Percentiles rank a stretch among this genome's conserved stretches.
Evolutionary conservation across 2,329 filamentous ascomycete species (phyloP).

Genomic region (Diaporthe australafricana): DNA sequence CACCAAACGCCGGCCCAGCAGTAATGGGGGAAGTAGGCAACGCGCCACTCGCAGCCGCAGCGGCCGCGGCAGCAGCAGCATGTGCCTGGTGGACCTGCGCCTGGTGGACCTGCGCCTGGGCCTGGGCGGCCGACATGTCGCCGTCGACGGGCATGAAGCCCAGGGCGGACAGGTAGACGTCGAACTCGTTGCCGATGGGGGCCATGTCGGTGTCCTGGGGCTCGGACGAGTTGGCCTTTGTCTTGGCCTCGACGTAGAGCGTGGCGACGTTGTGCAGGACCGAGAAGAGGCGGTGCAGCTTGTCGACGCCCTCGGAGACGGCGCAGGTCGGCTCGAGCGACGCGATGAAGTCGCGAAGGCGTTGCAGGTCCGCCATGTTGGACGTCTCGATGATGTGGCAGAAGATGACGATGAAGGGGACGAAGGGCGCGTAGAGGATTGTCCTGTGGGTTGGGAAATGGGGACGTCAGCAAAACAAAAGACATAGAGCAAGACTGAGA

Average conservation of each 20-base stretch:
- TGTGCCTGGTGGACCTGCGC: slow-evolving; percentile 43
- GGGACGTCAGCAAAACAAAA: not conserved
- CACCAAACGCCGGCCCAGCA: slow-evolving; percentile 29
- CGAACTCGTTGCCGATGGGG: slow-evolving; percentile 69
- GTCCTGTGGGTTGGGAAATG: slow-evolving; percentile 52
- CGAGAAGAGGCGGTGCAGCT: slow-evolving; percentile 71
- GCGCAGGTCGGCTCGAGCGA: slow-evolving; percentile 64
- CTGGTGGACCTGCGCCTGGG: slow-evolving; percentile 38
- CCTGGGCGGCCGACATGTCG: slow-evolving; percentile 32
- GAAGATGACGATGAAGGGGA: slow-evolving; percentile 70
- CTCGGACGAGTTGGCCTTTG: slow-evolving; percentile 63
- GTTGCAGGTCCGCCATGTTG: slow-evolving; percentile 62
- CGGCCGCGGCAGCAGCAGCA: slow-evolving; percentile 9
- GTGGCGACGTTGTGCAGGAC: slow-evolving; percentile 71
- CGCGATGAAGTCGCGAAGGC: slow-evolving; percentile 66
- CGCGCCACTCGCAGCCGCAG: slow-evolving; percentile 12
- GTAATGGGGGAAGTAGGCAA: slow-evolving; percentile 16
- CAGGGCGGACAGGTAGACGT: slow-evolving; percentile 73
- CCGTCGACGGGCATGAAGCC: slow-evolving; percentile 64
- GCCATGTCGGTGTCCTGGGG: slow-evolving; percentile 58
- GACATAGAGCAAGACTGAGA: slow-evolving; percentile 26
- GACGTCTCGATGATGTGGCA: slow-evolving; percentile 68
- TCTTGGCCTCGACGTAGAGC: slow-evolving; percentile 72
- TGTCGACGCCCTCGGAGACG: slow-evolving; percentile 68
- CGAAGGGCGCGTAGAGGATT: slow-evolving; percentile 67